phyloP scores from a whole-genome alignment of 169 alveolate genomes.

The Cryptosporidium xiaoi region DNA sequence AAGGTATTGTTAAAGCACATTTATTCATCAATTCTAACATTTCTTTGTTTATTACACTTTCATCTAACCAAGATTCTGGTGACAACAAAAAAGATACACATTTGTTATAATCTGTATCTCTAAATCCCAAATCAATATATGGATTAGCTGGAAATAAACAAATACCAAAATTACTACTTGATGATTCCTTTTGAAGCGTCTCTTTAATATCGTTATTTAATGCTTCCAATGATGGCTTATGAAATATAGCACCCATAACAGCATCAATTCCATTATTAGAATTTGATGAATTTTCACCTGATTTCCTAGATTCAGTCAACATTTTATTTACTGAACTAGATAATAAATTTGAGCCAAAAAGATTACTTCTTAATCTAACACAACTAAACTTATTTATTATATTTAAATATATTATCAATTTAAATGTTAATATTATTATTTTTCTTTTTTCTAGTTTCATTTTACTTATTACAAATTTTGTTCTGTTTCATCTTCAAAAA shows the following conservation, averaged over 20 bases:
- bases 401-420: too few relatives aligned
- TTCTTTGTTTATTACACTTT: neutral
- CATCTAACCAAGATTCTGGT: constrained; percentile 40
- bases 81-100: constrained; percentile 5
- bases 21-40: neutral
- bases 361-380: neutral
- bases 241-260: neutral
- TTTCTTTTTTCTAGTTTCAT: too few relatives aligned
- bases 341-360: neutral
- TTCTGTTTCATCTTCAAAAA: too few relatives aligned
- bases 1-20: constrained; percentile 25
- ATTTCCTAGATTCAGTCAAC: neutral
- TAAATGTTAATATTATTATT: too few relatives aligned
- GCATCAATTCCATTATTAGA: neutral
- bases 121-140: constrained; percentile 43
- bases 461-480: too few relatives aligned
- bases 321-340: neutral
- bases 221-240: constrained; percentile 30
- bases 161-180: neutral
- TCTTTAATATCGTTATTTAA: constrained; percentile 40
- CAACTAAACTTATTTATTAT: too few relatives aligned
- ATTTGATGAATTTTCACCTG: neutral
- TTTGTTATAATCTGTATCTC: constrained; percentile 32
- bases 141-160: constrained; percentile 11
- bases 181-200: constrained; percentile 33